phyloP scores from a whole-genome alignment of 768 basidiomycete genomes.

The Dioszegia aurantiaca region DNA sequence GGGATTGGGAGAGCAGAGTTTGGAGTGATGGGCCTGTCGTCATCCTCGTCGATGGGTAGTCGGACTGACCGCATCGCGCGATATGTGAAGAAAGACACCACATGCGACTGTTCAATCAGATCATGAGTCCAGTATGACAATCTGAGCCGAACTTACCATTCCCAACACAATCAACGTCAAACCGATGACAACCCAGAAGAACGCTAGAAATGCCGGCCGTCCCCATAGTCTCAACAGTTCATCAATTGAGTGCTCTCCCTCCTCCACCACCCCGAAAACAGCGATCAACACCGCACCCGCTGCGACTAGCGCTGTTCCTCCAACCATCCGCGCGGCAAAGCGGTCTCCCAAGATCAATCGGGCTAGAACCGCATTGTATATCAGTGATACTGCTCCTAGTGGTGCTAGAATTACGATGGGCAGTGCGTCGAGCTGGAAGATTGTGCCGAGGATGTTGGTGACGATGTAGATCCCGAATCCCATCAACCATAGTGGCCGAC shows the following conservation, averaged over 20 bases:
- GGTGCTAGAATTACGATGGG: constrained; percentile 94
- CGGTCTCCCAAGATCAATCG: constrained; percentile 76
- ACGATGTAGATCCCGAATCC: constrained; percentile 84
- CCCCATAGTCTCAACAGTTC: constrained; percentile 75
- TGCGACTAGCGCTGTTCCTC: constrained; percentile 84
- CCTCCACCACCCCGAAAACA: constrained; percentile 85
- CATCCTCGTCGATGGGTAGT: constrained; percentile 19
- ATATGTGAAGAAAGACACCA: constrained; percentile 18
- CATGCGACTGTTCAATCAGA: constrained; percentile 1
- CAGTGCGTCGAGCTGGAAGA: constrained; percentile 88
- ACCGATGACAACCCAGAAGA: constrained; percentile 67
- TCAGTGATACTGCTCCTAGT: constrained; percentile 84
- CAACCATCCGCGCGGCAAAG: constrained; percentile 76
- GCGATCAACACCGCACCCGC: constrained; percentile 85
- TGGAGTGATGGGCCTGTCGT: constrained; percentile 13
- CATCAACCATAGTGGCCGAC: constrained; percentile 80
- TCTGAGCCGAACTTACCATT: constrained; percentile 8
- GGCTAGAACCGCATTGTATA: constrained; percentile 94
- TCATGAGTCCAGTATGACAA: background rate
- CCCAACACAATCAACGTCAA: constrained; percentile 51
- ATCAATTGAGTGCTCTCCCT: constrained; percentile 78
- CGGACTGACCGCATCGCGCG: constrained; percentile 14
- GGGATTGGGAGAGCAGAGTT: constrained; percentile 23
- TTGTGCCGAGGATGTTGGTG: constrained; percentile 80
- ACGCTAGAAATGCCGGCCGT: constrained; percentile 72